phyloP scores from a whole-genome alignment of 2,329 filamentous ascomycete species.

The Aspergillus quadrilineatus region DNA sequence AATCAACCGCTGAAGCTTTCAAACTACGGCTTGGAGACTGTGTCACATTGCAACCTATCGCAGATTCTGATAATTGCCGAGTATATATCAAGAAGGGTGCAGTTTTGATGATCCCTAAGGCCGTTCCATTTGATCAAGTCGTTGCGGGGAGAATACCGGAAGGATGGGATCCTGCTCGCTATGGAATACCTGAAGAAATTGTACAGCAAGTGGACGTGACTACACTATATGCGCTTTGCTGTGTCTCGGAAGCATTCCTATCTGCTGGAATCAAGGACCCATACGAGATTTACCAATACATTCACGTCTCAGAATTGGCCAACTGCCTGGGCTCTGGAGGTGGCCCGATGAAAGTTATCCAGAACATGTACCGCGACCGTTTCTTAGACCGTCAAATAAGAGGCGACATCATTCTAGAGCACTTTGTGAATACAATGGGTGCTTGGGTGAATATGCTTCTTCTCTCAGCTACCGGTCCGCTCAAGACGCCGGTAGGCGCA shows the following conservation, averaged over 20 bases:
- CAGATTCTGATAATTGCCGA: conserved; percentile 84
- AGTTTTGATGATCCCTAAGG: conserved; percentile 65
- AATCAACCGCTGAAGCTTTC: conserved; percentile 18
- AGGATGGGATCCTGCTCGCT: conserved; percentile 91
- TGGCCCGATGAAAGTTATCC: conserved; percentile 82
- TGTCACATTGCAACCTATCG: conserved; percentile 55
- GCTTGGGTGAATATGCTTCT: conserved; percentile 99
- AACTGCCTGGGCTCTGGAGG: conserved; percentile 97
- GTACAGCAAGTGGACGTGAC: conserved; percentile 50
- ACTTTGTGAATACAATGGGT: conserved; percentile 98
- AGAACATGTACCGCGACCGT: conserved; percentile 95
- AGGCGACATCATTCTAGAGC: conserved; percentile 88
- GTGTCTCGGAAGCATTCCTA: conserved; percentile 65
- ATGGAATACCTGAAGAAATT: conserved; percentile 93
- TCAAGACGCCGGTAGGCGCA: conserved; percentile 95
- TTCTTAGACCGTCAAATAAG: conserved; percentile 65
- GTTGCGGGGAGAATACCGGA: conserved; percentile 56
- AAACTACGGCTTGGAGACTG: conserved; percentile 36
- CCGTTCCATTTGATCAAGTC: conserved; percentile 18
- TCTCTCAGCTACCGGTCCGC: conserved; percentile 88
- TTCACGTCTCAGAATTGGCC: conserved; percentile 92
- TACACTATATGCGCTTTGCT: conserved; percentile 23
- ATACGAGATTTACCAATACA: conserved; percentile 98
- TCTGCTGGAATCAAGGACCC: conserved; percentile 92
- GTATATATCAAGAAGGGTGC: conserved; percentile 68